phyloP scores from a whole-genome alignment of 2,329 filamentous ascomycete species.

The Emergomyces orientalis region DNA sequence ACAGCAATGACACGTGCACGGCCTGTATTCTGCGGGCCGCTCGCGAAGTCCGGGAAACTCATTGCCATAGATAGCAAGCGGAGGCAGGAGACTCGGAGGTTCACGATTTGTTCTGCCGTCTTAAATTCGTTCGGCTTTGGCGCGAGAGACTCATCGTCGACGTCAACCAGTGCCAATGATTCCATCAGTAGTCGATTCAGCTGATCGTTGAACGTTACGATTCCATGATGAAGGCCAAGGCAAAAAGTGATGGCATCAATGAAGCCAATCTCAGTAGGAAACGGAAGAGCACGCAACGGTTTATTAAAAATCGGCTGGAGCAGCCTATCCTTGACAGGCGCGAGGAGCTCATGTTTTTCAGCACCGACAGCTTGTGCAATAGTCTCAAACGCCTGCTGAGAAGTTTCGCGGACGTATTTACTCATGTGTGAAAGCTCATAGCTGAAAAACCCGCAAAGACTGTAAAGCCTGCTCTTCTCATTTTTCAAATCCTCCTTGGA shows the following conservation, averaged over 20 bases:
- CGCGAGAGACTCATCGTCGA: slow-evolving; percentile 83
- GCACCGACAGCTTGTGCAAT: slow-evolving; percentile 69
- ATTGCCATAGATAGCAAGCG: slow-evolving; percentile 88
- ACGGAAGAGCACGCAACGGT: slow-evolving; percentile 82
- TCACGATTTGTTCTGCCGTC: slow-evolving; percentile 90
- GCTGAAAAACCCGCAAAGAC: slow-evolving; percentile 76
- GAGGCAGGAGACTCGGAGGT: slow-evolving; percentile 84
- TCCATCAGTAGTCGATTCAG: slow-evolving; percentile 87
- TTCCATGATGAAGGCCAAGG: slow-evolving; percentile 76
- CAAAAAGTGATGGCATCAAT: slow-evolving; percentile 97
- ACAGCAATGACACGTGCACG: slow-evolving; percentile 70
- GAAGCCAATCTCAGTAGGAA: slow-evolving; percentile 91
- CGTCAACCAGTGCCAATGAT: slow-evolving; percentile 85
- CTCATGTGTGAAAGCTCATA: slow-evolving; percentile 93
- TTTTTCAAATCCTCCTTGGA: slow-evolving; percentile 70
- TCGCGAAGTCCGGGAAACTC: slow-evolving; percentile 82
- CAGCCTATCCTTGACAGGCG: slow-evolving; percentile 80
- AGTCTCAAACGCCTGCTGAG: slow-evolving; percentile 68
- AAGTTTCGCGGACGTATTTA: slow-evolving; percentile 80
- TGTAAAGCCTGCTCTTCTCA: slow-evolving; percentile 57
- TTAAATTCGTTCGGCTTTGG: slow-evolving; percentile 90
- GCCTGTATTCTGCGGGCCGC: slow-evolving; percentile 57
- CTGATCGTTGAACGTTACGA: slow-evolving; percentile 85
- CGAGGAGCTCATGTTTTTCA: slow-evolving; percentile 78
- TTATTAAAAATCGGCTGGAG: slow-evolving; percentile 93